Conservation (phyloP, 148 eudicot genomes). For the Spergularia marina region DNA sequence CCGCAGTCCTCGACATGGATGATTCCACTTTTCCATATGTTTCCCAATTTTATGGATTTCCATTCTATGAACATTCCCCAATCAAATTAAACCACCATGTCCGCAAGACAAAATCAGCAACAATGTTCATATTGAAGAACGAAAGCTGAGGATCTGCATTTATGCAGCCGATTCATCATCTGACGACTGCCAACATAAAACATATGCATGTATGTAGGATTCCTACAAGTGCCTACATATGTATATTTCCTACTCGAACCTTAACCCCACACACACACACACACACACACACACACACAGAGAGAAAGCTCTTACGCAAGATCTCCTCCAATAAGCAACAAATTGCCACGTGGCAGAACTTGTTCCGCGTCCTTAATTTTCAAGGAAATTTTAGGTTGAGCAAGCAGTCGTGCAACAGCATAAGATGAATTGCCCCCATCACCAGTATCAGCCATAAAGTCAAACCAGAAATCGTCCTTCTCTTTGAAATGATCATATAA, state of each 20-base stretch:
- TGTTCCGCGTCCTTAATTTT: constrained; percentile 33
- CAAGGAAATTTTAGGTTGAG: constrained; percentile 65
- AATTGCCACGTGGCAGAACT: constrained; percentile 64
- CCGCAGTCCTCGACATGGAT: too few relatives aligned
- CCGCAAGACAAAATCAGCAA: too few relatives aligned
- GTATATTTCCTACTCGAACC: too few relatives aligned
- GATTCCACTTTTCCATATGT: too few relatives aligned
- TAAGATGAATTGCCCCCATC: constrained; percentile 98
- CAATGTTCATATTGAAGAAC: too few relatives aligned
- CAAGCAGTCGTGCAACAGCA: constrained; percentile 77
- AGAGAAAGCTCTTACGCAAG: constrained; percentile 72
- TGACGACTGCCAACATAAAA: neutral
- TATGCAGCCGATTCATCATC: too few relatives aligned
- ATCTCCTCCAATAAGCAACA: constrained; percentile 95
- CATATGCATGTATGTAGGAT: too few relatives aligned
- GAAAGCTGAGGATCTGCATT: too few relatives aligned
- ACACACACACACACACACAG: neutral
- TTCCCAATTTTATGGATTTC: too few relatives aligned
- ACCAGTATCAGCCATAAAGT: constrained; percentile 99
- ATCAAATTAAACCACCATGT: too few relatives aligned
- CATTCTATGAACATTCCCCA: too few relatives aligned
- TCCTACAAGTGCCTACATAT: too few relatives aligned
- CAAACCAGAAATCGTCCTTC: constrained; percentile 86
- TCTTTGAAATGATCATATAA: constrained; percentile 77
- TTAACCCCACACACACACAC: neutral